Base-by-base conservation (phyloP, 805 yeast genomes). In the Kodamaea kakaduensis region DNA sequence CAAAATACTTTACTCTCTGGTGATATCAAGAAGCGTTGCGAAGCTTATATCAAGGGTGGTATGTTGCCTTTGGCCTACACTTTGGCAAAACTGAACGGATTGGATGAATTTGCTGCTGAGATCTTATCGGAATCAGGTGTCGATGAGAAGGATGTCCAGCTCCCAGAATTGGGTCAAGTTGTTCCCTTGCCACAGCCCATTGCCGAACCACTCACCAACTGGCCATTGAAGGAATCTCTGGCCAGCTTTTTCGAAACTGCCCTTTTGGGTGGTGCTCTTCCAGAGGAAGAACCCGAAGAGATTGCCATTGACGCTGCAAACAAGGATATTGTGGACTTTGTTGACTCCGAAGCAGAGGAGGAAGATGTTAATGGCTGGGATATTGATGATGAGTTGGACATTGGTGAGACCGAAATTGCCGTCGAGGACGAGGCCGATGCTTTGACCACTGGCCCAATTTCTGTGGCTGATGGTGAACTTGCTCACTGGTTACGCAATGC, bases 1-100 rank as follows among this genome's bases (percentile, higher is more conserved):
- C 93, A 86, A 52, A 89, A 88, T 51, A 77, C 93, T 16, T 61
- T 89, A 39, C 90, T 81, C 62, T 72, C 77, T 53, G 80, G 84
- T 53, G 82, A 86, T 37, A 71, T 80, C 26, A 81, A 81, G 50
- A 77, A 81, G 54, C 78, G 96, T 56, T 76, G 89, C 25, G 70
- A 75, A 47, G 76, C 83, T 9, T 80, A 84, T 47, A 74, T 82
- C 33, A 78, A 82, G 47, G 79, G 84, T 33, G 96, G 96, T 25
- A 71, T 89, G 61, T 65, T 74, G 33, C 88, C 97, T 5, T 73
- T 94, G 50, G 98, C 97, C 2, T 94, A 89, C 58, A 84, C 96
- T 9, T 74, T 88, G 43, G 97, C 98, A 15, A 85, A 84, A 58
- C 69, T 93, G 18, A 84, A 81, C 48, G 96, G 96, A 3, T 72